Base-by-base conservation (phyloP, 805 yeast genomes). In the Cyberlindnera meyerae region DNA sequence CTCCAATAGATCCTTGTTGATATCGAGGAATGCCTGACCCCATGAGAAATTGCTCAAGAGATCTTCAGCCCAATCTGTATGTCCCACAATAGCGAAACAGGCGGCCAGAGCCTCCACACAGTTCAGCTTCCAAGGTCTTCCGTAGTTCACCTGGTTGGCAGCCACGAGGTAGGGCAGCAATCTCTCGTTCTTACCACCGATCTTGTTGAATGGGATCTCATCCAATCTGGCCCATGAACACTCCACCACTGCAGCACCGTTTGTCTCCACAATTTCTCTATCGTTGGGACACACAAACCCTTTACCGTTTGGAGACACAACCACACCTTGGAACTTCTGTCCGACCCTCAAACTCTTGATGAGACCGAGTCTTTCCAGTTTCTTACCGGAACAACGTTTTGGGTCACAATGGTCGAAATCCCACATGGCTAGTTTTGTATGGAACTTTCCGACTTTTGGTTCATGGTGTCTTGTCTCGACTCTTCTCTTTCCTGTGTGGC, bases 371-470 rank as follows among this genome's bases (percentile, higher is more conserved):
- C 97, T 70, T 53, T 87, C 96, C 21, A 93, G 68, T 57, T 88
- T 89, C 65, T 93, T 93, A 14, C 98, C 98, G 47, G 94, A 82
- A 58, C 98, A 93, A 55, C 97, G 72, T 56, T 93, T 93, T 1
- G 98, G 98, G 62, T 93, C 98, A 65, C 98, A 93, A 57, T 93
- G 98, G 48, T 89, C 96, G 55, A 93, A 93, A 59, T 93, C 98
- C 96, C 98, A 90, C 98, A 90, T 90, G 13, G 96, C 97, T 44
- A 89, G 60, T 53, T 86, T 88, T 24, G 82, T 81, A 1, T 95
- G 96, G 54, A 86, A 84, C 34, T 71, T 64, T 8, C 40, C 41
- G 13, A 18, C 11, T 3, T 45, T 45, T 11, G 22, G 22, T 20
- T 48, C 43, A 18, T 40, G 42, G 32, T 59, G 63, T 33, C 56